These are phyloP conservation scores for Microbotryum scabiosae DNA, from an alignment of 1,284 basidiomycete species.

Conservation along the genomic window DNA sequence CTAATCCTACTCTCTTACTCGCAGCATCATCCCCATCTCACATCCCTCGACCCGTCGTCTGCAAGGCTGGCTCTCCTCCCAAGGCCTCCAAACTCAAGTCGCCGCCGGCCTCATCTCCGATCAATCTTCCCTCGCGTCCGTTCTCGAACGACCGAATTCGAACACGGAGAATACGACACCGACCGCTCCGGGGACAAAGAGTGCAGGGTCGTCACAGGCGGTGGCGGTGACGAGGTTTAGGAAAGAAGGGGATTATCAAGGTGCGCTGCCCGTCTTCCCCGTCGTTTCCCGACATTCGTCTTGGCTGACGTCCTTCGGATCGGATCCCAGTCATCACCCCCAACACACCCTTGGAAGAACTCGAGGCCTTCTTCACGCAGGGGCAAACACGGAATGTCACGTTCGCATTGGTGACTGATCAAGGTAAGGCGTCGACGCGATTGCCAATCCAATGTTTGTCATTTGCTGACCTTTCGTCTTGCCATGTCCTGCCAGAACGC, in stretches of 20 bases:
- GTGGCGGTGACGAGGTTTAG: slow-evolving; percentile 9
- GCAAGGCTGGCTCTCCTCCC: slow-evolving; percentile 21
- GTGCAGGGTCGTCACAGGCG: not conserved
- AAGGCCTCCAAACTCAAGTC: slow-evolving; percentile 14
- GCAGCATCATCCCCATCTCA: slow-evolving; percentile 24
- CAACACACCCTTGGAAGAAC: slow-evolving; percentile 20
- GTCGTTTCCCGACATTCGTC: too few species aligned
- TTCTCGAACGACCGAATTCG: too few species aligned
- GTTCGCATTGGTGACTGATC: slow-evolving; percentile 28
- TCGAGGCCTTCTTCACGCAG: slow-evolving; percentile 22
- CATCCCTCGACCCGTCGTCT: slow-evolving; percentile 15
- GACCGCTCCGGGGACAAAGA: not conserved
- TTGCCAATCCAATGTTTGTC: too few species aligned
- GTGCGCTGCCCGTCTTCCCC: not conserved
- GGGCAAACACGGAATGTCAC: not conserved
- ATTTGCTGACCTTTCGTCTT: too few species aligned
- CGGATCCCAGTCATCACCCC: slow-evolving; percentile 28
- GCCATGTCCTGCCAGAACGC: not conserved
- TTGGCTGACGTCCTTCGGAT: too few species aligned
- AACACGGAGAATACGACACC: not conserved
- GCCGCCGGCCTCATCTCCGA: not conserved
- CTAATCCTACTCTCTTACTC: too few species aligned
- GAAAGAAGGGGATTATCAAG: slow-evolving; percentile 7
- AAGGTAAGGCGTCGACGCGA: not conserved
- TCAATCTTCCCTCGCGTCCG: too few species aligned